A percentile compares a stretch with the other conserved stretches of the same genome.
Evolutionary conservation across 371 early-diverging fungal species (phyloP).

Genomic region (Mortierella sp.): DNA sequence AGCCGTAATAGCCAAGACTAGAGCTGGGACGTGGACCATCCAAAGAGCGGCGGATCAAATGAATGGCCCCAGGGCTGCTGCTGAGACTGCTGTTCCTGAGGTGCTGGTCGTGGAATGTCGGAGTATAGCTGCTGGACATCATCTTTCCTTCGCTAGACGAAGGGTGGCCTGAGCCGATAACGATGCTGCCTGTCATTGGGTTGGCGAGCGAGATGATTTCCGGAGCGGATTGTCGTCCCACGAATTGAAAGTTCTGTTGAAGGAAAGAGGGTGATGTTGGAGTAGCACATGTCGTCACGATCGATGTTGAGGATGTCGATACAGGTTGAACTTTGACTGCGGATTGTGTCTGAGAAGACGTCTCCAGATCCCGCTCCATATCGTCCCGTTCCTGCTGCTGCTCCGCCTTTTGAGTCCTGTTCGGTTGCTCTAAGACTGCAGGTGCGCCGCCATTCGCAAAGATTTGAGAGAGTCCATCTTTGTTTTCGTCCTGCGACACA

Average conservation of each 20-base stretch:
- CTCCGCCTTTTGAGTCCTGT: neutral
- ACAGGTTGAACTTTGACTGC: neutral
- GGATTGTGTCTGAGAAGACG: neutral
- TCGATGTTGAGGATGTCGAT: slow-evolving; percentile 1
- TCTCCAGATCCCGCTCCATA: neutral
- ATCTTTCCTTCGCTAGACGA: neutral
- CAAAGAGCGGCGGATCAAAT: slow-evolving; percentile 15
- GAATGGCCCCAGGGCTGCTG: neutral
- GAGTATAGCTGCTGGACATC: slow-evolving; percentile 6
- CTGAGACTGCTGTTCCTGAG: neutral
- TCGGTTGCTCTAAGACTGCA: neutral
- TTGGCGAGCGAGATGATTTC: slow-evolving; percentile 31
- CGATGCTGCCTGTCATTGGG: slow-evolving; percentile 29
- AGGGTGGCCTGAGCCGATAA: neutral
- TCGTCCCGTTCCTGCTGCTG: neutral
- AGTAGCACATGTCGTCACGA: neutral
- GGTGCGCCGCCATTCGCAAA: neutral
- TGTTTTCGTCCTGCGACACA: neutral
- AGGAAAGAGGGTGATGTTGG: slow-evolving; percentile 1
- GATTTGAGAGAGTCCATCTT: neutral
- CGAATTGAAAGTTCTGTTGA: slow-evolving; percentile 9
- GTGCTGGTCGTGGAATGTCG: neutral
- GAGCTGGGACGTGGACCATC: slow-evolving; percentile 18
- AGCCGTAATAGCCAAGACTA: slow-evolving; percentile 14
- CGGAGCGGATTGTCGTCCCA: slow-evolving; percentile 22